These are phyloP conservation scores for Colletotrichum sp. DNA, from an alignment of 2,329 filamentous ascomycete genomes.

Conservation along the genomic window DNA sequence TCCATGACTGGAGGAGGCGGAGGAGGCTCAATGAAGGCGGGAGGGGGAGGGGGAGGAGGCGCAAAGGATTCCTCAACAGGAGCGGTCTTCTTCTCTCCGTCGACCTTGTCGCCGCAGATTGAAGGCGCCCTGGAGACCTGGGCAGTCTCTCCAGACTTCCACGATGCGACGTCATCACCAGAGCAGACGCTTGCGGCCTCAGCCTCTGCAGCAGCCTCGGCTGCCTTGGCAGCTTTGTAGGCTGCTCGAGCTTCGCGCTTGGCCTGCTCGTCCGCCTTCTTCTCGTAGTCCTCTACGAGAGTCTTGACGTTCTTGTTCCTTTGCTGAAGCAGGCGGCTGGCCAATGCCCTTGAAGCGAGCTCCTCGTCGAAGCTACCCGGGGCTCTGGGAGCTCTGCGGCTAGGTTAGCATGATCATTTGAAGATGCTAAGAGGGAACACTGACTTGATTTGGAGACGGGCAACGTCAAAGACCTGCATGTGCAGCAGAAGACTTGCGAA, in stretches of 20 bases:
- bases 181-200: background rate
- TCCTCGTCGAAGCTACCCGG: slow-evolving; percentile 17
- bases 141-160: slow-evolving; percentile 11
- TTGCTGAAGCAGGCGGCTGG: background rate
- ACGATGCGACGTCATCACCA: background rate
- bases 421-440: background rate
- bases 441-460: background rate
- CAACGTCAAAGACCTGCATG: slow-evolving; percentile 5
- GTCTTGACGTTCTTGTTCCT: background rate
- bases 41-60: background rate
- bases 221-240: background rate
- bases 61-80: background rate
- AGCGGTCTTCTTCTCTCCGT: background rate
- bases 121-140: background rate
- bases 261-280: background rate
- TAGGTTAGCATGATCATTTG: background rate
- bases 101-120: background rate
- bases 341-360: slow-evolving; percentile 8
- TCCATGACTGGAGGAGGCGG: background rate
- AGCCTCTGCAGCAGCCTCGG: background rate
- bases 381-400: background rate
- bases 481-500: background rate
- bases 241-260: background rate
- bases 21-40: background rate
- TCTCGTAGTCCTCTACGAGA: background rate